These are phyloP conservation scores for Hevea brasiliensis DNA, from an alignment of 345 rosid species.

Conservation along the genomic window DNA sequence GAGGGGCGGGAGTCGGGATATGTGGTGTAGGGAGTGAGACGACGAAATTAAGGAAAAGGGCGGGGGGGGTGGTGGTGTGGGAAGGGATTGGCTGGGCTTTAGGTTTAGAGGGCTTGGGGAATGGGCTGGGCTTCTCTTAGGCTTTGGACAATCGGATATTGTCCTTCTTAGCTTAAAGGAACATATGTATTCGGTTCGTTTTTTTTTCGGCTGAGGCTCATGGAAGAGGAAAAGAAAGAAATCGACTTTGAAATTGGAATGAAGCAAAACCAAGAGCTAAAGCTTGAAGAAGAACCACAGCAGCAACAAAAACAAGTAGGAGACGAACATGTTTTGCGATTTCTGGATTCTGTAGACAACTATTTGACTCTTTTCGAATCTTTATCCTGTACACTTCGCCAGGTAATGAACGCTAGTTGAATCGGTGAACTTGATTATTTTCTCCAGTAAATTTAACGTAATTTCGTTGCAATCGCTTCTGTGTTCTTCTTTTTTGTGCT, in stretches of 20 bases:
- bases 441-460: neutral
- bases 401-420: slow-evolving; percentile 40
- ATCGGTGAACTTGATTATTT: neutral
- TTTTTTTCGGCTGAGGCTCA: neutral
- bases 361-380: slow-evolving; percentile 62
- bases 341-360: slow-evolving; percentile 74
- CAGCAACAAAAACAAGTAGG: slow-evolving; percentile 10
- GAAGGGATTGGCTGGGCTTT: no score
- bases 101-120: no score
- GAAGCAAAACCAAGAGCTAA: neutral
- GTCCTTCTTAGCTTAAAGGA: no score
- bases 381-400: slow-evolving; percentile 64
- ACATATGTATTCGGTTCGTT: no score
- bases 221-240: slow-evolving; percentile 13
- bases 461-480: neutral
- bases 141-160: no score
- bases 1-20: no score
- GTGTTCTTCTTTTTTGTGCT: no score
- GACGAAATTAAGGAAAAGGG: no score
- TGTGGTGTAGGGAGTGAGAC: no score
- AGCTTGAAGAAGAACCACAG: neutral
- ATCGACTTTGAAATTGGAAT: neutral
- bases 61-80: no score
- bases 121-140: no score
- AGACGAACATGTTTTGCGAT: slow-evolving; percentile 48